Conservation (phyloP, 2,329 filamentous ascomycete genomes). For the Ophiostoma sp. region DNA sequence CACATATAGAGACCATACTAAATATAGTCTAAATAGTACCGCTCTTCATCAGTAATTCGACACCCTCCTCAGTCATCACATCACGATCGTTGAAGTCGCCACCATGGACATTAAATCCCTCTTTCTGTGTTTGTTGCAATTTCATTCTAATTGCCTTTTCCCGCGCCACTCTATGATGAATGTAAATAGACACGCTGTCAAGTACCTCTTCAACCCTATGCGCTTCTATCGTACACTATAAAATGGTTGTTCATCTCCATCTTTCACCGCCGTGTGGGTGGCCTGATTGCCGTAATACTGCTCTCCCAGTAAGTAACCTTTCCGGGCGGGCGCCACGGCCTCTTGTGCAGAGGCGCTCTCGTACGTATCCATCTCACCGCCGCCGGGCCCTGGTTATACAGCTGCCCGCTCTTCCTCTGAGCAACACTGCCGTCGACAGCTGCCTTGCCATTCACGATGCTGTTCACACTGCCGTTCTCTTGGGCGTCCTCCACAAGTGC, state of each 20-base stretch:
- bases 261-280: neutral
- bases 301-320: slow-evolving; percentile 18
- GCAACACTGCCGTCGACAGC: neutral
- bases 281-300: neutral
- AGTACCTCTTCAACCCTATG: neutral
- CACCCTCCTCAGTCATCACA: no score
- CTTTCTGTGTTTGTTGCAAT: neutral
- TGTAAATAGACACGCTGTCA: neutral
- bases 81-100: no score
- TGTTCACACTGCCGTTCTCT: neutral
- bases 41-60: no score
- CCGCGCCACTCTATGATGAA: neutral
- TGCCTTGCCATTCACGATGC: neutral
- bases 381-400: neutral
- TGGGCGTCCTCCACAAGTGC: neutral
- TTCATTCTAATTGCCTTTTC: neutral
- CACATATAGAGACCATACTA: no score
- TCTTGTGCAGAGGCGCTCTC: slow-evolving; percentile 3
- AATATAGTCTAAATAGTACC: no score
- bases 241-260: no score
- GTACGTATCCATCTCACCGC: neutral
- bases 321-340: slow-evolving; percentile 18
- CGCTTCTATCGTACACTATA: neutral
- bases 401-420: neutral
- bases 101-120: neutral